Percentiles rank a stretch among this genome's conserved stretches.
Conservation (phyloP, 345 rosid species). For the Pelargonium nanum region DNA sequence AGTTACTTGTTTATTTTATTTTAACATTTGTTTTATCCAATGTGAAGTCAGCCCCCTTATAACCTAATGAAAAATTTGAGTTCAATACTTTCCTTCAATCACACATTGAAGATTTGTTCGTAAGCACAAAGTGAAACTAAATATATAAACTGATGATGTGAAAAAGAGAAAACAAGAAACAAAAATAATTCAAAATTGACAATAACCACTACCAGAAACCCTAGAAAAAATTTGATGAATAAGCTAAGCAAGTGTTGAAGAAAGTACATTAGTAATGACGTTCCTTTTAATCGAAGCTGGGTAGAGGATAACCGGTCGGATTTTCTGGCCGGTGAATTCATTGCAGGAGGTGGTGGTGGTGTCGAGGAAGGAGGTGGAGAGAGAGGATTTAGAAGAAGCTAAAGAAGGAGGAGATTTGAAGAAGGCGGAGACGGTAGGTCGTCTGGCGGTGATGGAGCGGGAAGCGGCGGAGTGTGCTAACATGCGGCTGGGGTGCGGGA, state of each 20-base stretch:
- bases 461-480: conserved; percentile 22
- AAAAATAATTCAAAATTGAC: neutral
- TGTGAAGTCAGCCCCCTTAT: too few relatives aligned
- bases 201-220: neutral
- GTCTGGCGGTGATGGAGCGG: conserved; percentile 1
- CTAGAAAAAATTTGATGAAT: neutral
- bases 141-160: too few relatives aligned
- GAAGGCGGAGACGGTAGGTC: neutral
- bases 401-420: conserved; percentile 17
- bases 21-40: too few relatives aligned
- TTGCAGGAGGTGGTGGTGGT: conserved; percentile 27
- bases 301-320: conserved; percentile 36
- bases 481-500: conserved; percentile 34
- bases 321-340: conserved; percentile 41
- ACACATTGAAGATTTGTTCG: neutral
- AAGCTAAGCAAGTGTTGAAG: neutral
- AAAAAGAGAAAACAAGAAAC: neutral
- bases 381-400: conserved; percentile 32
- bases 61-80: neutral
- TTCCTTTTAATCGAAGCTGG: conserved; percentile 49
- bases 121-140: neutral
- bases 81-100: neutral
- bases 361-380: conserved; percentile 37
- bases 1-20: too few relatives aligned
- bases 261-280: conserved; percentile 55